Base-by-base conservation (phyloP, 306 rosid genomes). In the Vachellia collinsii region DNA sequence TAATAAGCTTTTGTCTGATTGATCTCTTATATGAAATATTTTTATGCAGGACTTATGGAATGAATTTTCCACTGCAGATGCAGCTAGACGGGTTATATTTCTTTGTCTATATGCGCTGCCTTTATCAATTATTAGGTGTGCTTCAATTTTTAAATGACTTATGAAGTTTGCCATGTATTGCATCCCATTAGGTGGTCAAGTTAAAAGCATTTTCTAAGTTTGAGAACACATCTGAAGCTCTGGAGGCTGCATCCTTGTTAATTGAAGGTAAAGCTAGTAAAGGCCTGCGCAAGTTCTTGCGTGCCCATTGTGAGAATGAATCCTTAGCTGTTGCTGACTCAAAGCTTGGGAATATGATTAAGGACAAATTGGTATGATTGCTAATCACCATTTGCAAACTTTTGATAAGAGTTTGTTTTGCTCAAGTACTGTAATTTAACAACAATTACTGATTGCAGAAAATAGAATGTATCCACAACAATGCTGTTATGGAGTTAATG, bases 191-290 rank as follows among this genome's bases (percentile, higher is more conserved):
- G 99, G 89, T 91, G 64, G 97, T 95, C 65, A 88, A 92, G 81
- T 81, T 95, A 87, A 89, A 93, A 85, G 98, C 98, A 10, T 95
- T 95, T 82, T 91, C 96, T 39, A 93, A 93, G 82, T 95, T 93
- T 66, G 98, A 90, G 39, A 93, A 93, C 76, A 95, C 92, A 11
- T 80, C 98, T 11, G 99, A 93, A 72, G 98, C 98, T 77, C 70
- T 90, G 77, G 97, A 95, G 79, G 94, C 98, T 7, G 87, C 97
- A 8, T 88, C 94, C 42, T 82, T 95, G 83, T 53, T 95, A 77
- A 90, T 87, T 9, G 97, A 93, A 51, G 86, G 99, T 59, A 95
- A 93, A 85, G 89, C 97, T 74, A 95, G 94, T 84, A 95, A 95
- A 85, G 97, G 96, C 50, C 82, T 95, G 39, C 97, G 97, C 64